These are phyloP conservation scores for Spathaspora arborariae DNA, from an alignment of 805 yeast genomes.

Conservation along the genomic window DNA sequence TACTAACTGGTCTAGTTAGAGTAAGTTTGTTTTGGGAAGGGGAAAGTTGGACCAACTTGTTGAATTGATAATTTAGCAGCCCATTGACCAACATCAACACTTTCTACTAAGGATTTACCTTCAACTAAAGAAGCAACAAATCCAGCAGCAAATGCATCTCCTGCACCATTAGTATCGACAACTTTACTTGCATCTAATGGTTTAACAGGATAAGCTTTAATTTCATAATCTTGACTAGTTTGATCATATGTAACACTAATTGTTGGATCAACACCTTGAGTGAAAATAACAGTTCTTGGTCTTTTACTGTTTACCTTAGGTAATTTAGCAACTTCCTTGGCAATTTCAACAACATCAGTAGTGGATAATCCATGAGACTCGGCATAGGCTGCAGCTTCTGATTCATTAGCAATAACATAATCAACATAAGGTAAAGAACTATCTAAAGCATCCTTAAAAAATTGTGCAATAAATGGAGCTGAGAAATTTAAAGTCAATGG, in stretches of 20 bases:
- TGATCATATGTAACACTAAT: conserved; percentile 62
- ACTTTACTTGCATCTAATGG: conserved; percentile 64
- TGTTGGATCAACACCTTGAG: conserved; percentile 94
- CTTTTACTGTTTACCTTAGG: conserved; percentile 68
- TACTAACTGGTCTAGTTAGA: background rate
- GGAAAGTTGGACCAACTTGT: conserved; percentile 93
- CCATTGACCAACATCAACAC: conserved; percentile 92
- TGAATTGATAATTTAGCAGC: conserved; percentile 89
- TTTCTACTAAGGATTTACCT: conserved; percentile 56
- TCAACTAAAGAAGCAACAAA: conserved; percentile 84
- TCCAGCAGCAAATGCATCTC: conserved; percentile 98
- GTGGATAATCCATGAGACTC: conserved; percentile 69
- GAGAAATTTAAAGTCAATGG: conserved; percentile 80
- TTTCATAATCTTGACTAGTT: conserved; percentile 41
- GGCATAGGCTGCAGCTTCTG: conserved; percentile 94
- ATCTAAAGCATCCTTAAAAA: conserved; percentile 90
- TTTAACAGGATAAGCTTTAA: conserved; percentile 62
- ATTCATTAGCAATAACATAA: conserved; percentile 89
- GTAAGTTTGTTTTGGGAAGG: conserved; percentile 65
- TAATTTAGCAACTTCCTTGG: conserved; percentile 72
- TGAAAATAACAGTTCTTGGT: conserved; percentile 85
- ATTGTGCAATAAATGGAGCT: conserved; percentile 95
- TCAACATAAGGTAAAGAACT: conserved; percentile 82
- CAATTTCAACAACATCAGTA: conserved; percentile 68
- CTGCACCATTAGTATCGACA: conserved; percentile 97